These are phyloP conservation scores for Pythium monospermum DNA, from an alignment of 352 stramenopile genomes.

Conservation along the genomic window DNA sequence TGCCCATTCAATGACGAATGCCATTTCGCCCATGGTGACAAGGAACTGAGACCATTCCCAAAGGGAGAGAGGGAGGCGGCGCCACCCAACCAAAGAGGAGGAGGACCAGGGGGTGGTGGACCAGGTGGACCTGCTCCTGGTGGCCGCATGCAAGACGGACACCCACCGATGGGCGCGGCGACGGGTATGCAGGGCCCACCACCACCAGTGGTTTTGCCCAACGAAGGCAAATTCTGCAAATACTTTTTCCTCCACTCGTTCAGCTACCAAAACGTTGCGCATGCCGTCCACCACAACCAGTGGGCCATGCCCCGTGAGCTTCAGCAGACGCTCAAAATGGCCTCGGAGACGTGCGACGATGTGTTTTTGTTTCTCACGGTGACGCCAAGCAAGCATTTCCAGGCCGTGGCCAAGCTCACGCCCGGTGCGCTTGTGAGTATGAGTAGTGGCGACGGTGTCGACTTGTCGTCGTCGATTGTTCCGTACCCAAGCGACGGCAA, in stretches of 20 bases:
- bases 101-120: conserved; percentile 4
- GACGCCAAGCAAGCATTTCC: conserved; percentile 69
- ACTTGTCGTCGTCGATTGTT: conserved; percentile 39
- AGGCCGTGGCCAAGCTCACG: conserved; percentile 56
- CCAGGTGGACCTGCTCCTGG: not conserved
- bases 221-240: conserved; percentile 71
- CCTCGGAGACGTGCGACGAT: conserved; percentile 65
- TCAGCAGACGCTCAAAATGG: conserved; percentile 61
- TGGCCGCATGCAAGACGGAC: not conserved
- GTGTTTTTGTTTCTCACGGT: conserved; percentile 83
- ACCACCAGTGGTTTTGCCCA: conserved; percentile 37
- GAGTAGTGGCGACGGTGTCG: conserved; percentile 39
- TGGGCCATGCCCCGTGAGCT: conserved; percentile 55
- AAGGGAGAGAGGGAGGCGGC: conserved; percentile 70
- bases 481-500: conserved; percentile 57
- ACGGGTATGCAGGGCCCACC: conserved; percentile 1
- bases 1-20: conserved; percentile 97
- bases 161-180: not conserved
- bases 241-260: conserved; percentile 80
- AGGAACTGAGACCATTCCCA: conserved; percentile 87
- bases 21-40: conserved; percentile 96
- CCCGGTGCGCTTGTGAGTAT: conserved; percentile 30
- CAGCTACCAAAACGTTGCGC: conserved; percentile 80
- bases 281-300: conserved; percentile 68
- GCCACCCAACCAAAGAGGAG: no score